These are phyloP conservation scores for Spencermartinsiella ligniputridi DNA, from an alignment of 1,139 yeast species.

Conservation along the genomic window DNA sequence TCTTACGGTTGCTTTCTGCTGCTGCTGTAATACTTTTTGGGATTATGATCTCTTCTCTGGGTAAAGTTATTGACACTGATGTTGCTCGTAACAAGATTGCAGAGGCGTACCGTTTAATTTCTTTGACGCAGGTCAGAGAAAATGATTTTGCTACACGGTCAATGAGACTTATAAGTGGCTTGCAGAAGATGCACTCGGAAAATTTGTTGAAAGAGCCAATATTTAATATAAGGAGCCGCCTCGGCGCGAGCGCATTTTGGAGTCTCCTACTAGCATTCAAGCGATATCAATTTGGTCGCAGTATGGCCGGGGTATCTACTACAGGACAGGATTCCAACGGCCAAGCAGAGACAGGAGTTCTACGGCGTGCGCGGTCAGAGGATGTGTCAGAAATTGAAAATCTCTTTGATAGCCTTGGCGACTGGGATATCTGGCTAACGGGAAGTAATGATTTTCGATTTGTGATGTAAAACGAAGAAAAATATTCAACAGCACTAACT, in stretches of 20 bases:
- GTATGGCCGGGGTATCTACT: no score
- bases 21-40: constrained; percentile 15
- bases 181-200: constrained; percentile 10
- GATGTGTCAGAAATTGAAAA: neutral
- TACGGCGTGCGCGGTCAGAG: no score
- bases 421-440: neutral
- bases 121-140: constrained; percentile 1
- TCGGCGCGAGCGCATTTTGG: constrained; percentile 17
- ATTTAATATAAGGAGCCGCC: constrained; percentile 10
- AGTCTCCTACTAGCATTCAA: constrained; percentile 12
- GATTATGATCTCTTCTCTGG: constrained; percentile 11
- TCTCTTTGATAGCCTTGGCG: neutral
- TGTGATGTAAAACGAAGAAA: neutral
- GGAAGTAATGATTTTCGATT: neutral
- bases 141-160: constrained; percentile 11
- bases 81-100: constrained; percentile 14
- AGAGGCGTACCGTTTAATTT: constrained; percentile 12
- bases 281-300: constrained; percentile 7
- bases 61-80: constrained; percentile 10
- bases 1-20: neutral
- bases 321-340: no score
- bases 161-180: constrained; percentile 12
- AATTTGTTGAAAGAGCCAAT: constrained; percentile 5
- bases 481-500: no score
- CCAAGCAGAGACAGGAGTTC: no score